phyloP scores from a whole-genome alignment of 2,329 filamentous ascomycete genomes.

The Knoxdaviesia proteae region DNA sequence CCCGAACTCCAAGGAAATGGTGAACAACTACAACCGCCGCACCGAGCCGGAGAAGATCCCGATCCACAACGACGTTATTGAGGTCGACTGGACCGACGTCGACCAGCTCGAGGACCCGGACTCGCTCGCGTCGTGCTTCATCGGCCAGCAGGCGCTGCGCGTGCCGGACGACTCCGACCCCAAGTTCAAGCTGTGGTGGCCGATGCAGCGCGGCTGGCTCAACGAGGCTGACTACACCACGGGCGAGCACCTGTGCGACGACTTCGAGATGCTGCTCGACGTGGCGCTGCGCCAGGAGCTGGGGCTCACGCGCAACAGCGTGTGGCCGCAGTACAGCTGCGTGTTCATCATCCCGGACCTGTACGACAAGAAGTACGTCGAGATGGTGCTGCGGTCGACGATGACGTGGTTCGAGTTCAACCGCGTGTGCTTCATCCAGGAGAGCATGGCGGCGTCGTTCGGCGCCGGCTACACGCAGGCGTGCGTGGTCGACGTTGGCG shows the following conservation, averaged over 20 bases:
- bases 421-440: slow-evolving; percentile 82
- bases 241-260: slow-evolving; percentile 62
- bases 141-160: slow-evolving; percentile 62
- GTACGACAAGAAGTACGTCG: slow-evolving; percentile 86
- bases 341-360: slow-evolving; percentile 95
- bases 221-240: slow-evolving; percentile 78
- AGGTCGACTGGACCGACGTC: slow-evolving; percentile 89
- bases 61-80: slow-evolving; percentile 83
- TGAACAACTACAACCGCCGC: slow-evolving; percentile 81
- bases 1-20: slow-evolving; percentile 92
- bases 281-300: slow-evolving; percentile 74
- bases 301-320: slow-evolving; percentile 52
- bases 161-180: slow-evolving; percentile 79
- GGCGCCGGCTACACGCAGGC: slow-evolving; percentile 85
- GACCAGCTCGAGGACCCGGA: slow-evolving; percentile 44
- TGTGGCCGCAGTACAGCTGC: slow-evolving; percentile 81
- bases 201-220: slow-evolving; percentile 65
- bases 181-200: slow-evolving; percentile 85
- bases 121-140: slow-evolving; percentile 41
- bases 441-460: slow-evolving; percentile 85
- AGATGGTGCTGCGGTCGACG: slow-evolving; percentile 62
- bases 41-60: slow-evolving; percentile 71
- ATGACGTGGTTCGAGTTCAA: slow-evolving; percentile 81
- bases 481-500: slow-evolving; percentile 89
- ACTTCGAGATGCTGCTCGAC: slow-evolving; percentile 73